Conservation (phyloP, 2,329 filamentous ascomycete species). For the Beauveria australis region DNA sequence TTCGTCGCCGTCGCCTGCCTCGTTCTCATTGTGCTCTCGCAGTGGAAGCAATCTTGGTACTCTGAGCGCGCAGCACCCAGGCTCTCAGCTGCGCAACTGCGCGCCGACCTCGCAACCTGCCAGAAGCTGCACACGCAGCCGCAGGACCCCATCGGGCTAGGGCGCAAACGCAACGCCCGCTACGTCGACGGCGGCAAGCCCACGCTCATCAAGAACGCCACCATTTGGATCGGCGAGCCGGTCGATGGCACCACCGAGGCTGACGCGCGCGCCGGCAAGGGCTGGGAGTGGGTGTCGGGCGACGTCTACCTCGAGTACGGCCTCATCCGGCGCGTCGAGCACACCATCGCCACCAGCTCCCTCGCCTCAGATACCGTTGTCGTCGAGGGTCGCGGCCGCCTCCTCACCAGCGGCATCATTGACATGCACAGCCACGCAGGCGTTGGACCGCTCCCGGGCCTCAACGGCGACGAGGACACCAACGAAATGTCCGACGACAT, state of each 20-base stretch:
- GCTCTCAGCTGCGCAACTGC: conserved; percentile 45
- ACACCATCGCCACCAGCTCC: conserved; percentile 31
- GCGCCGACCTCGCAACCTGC: conserved; percentile 47
- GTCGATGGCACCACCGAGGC: conserved; percentile 37
- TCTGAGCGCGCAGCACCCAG: conserved; percentile 20
- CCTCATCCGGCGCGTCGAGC: conserved; percentile 47
- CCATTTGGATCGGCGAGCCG: conserved; percentile 59
- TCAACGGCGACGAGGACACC: conserved; percentile 47
- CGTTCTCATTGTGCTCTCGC: conserved; percentile 41
- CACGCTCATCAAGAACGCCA: conserved; percentile 58
- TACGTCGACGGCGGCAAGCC: conserved; percentile 50
- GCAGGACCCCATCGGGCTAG: conserved; percentile 44
- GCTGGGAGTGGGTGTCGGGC: conserved; percentile 50
- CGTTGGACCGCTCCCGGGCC: conserved; percentile 46
- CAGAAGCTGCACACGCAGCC: conserved; percentile 46
- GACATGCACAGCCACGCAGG: conserved; percentile 66
- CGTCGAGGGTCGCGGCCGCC: conserved; percentile 52
- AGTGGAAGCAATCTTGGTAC: conserved; percentile 35
- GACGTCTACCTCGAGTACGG: conserved; percentile 55
- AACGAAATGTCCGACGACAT: conserved; percentile 59
- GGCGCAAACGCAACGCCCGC: conserved; percentile 52
- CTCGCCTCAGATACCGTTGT: conserved; percentile 41
- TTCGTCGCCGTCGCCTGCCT: conserved; percentile 38
- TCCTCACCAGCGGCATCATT: conserved; percentile 58
- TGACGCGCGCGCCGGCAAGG: conserved; percentile 49